Evolutionary conservation across 345 rosid genomes (phyloP).

Genomic region (Salix dunnii): DNA sequence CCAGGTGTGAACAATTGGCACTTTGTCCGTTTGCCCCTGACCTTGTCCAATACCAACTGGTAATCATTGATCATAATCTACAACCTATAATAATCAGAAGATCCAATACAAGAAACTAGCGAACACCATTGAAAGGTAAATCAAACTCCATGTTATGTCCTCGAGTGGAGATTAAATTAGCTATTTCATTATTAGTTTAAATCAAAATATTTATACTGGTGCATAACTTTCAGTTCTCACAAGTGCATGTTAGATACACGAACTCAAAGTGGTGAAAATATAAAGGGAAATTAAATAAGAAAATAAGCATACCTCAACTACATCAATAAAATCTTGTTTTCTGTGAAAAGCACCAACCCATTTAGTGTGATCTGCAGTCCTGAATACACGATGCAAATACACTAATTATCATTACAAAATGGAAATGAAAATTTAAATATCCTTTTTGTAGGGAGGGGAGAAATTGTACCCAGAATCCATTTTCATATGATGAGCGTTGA

Average conservation of each 20-base stretch:
- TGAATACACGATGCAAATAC: conserved; percentile 26
- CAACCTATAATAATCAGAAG: too few relatives aligned
- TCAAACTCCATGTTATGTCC: too few relatives aligned
- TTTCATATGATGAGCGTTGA: conserved; percentile 94
- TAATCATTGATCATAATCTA: too few relatives aligned
- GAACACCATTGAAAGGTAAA: too few relatives aligned
- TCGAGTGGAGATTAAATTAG: too few relatives aligned
- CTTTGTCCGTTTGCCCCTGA: not conserved
- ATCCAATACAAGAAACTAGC: too few relatives aligned
- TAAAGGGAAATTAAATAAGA: not conserved
- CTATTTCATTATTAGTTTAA: too few relatives aligned
- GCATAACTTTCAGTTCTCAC: not conserved
- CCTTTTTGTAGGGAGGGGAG: not conserved
- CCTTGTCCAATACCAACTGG: too few relatives aligned
- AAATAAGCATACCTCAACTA: conserved; percentile 60
- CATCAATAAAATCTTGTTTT: conserved; percentile 90
- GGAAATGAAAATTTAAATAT: not conserved
- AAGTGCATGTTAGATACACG: not conserved
- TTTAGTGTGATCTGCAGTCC: conserved; percentile 88
- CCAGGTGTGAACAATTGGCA: not conserved
- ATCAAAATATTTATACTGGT: too few relatives aligned
- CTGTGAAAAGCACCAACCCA: conserved; percentile 80
- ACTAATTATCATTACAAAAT: not conserved
- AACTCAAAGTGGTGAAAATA: not conserved
- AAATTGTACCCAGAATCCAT: conserved; percentile 76